These are phyloP conservation scores for Dittrichia graveolens DNA, from an alignment of 129 eudicot species.

Conservation along the genomic window DNA sequence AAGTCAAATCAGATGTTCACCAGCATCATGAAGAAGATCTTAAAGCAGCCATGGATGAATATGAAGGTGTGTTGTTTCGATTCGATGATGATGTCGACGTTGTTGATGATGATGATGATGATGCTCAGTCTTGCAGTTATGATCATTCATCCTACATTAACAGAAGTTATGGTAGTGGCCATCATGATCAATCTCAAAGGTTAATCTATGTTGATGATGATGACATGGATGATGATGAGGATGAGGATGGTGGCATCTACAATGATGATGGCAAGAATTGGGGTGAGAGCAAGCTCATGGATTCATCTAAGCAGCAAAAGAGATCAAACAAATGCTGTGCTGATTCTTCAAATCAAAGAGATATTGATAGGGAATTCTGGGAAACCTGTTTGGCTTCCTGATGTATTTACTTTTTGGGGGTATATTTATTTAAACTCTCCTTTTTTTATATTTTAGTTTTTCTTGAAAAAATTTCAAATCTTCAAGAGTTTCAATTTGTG, in stretches of 20 bases:
- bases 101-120: slow-evolving; percentile 28
- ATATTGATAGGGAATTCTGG: slow-evolving; percentile 46
- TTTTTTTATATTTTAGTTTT: neutral
- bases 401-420: slow-evolving; percentile 8
- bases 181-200: slow-evolving; percentile 23
- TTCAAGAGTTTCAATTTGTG: neutral
- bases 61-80: slow-evolving; percentile 4
- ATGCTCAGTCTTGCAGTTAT: slow-evolving; percentile 43
- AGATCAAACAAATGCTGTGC: slow-evolving; percentile 30
- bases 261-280: slow-evolving; percentile 19
- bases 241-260: neutral
- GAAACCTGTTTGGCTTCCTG: slow-evolving; percentile 48
- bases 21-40: slow-evolving; percentile 5
- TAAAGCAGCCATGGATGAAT: slow-evolving; percentile 18
- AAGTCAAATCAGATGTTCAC: slow-evolving; percentile 18
- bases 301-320: slow-evolving; percentile 27
- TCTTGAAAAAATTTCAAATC: slow-evolving; percentile 8
- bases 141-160: slow-evolving; percentile 35
- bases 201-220: slow-evolving; percentile 24
- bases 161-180: slow-evolving; percentile 14
- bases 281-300: slow-evolving; percentile 15
- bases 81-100: slow-evolving; percentile 9
- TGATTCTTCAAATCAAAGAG: slow-evolving; percentile 40
- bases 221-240: neutral
- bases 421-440: neutral